phyloP scores from a whole-genome alignment of 2,329 filamentous ascomycete species.

The Coleophoma eucalyptorum region DNA sequence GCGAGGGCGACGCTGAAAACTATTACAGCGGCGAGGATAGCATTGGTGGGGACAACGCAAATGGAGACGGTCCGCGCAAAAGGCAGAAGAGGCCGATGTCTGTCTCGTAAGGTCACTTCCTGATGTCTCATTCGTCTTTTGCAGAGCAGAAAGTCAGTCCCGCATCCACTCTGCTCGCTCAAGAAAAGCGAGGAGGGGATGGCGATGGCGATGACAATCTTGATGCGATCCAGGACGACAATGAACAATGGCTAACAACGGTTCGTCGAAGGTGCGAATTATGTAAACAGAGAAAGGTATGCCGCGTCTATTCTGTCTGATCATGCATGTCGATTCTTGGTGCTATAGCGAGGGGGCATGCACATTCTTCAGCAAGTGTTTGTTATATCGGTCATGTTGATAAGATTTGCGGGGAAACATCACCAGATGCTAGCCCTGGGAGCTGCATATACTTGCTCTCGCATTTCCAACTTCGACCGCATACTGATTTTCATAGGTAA shows the following conservation, averaged over 20 bases:
- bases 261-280: conserved; percentile 60
- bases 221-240: conserved; percentile 13
- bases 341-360: too few relatives aligned
- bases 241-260: conserved; percentile 21
- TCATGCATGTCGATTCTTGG: neutral
- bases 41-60: conserved; percentile 20
- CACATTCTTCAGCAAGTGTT: too few relatives aligned
- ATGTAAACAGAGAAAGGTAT: conserved; percentile 77
- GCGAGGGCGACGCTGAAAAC: conserved; percentile 25
- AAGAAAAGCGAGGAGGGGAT: conserved; percentile 2
- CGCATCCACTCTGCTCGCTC: conserved; percentile 8
- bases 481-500: conserved; percentile 44
- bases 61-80: conserved; percentile 33
- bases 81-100: conserved; percentile 43
- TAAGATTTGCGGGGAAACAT: too few relatives aligned
- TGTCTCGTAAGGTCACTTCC: conserved; percentile 37
- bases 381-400: too few relatives aligned
- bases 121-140: conserved; percentile 21
- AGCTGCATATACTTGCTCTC: neutral
- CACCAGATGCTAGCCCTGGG: neutral
- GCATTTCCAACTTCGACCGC: conserved; percentile 7
- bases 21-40: conserved; percentile 22
- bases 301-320: conserved; percentile 8
- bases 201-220: conserved; percentile 9
- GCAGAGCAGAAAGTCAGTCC: conserved; percentile 8